Percentiles rank a stretch among this genome's conserved stretches.
These are phyloP conservation scores for Zygotorulaspora florentina DNA, from an alignment of 805 yeast species.

Conservation along the genomic window DNA sequence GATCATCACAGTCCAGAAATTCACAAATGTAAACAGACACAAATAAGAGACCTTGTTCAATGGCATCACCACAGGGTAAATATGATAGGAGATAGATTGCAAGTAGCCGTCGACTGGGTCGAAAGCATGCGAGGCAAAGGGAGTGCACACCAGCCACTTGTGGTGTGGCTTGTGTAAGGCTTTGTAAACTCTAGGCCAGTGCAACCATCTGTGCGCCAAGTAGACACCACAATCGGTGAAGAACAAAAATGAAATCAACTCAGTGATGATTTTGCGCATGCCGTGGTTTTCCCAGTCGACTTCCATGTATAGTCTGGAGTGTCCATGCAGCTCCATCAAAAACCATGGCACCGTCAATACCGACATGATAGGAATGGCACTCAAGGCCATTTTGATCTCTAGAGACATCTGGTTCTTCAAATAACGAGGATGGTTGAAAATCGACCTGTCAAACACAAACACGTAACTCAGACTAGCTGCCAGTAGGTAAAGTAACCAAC, in stretches of 20 bases:
- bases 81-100: constrained; percentile 90
- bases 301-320: constrained; percentile 70
- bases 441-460: constrained; percentile 79
- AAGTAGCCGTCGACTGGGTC: constrained; percentile 95
- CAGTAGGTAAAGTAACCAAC: constrained; percentile 73
- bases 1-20: constrained; percentile 97
- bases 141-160: constrained; percentile 98
- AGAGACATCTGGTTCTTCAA: constrained; percentile 86
- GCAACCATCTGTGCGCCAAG: constrained; percentile 86
- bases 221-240: constrained; percentile 94
- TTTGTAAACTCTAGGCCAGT: constrained; percentile 88
- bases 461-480: constrained; percentile 75
- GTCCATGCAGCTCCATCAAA: constrained; percentile 75
- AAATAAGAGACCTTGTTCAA: constrained; percentile 83
- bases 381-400: constrained; percentile 73
- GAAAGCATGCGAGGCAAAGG: constrained; percentile 97
- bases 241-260: constrained; percentile 74
- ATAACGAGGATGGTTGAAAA: constrained; percentile 93
- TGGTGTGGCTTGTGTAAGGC: constrained; percentile 93
- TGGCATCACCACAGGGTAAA: constrained; percentile 89
- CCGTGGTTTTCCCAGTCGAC: constrained; percentile 63
- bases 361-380: constrained; percentile 90
- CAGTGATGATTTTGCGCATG: constrained; percentile 57
- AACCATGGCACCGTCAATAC: constrained; percentile 86
- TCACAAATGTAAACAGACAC: constrained; percentile 80